Percentiles rank a stretch among this genome's conserved stretches.
These are phyloP conservation scores for Monosporascus sp. DNA, from an alignment of 2,329 filamentous ascomycete species.

Conservation along the genomic window DNA sequence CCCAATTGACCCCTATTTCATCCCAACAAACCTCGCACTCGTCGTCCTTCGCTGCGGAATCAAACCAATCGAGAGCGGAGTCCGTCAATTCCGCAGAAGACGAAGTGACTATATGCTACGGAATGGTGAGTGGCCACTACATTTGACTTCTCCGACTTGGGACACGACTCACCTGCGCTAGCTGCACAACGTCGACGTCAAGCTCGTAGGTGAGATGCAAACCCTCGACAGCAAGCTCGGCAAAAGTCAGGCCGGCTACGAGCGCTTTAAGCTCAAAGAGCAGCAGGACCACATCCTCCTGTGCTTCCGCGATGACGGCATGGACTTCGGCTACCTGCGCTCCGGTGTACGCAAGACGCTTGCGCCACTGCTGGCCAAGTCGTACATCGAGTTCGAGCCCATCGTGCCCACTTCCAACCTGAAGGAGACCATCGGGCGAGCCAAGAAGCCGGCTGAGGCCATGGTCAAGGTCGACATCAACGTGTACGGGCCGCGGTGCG, in stretches of 20 bases:
- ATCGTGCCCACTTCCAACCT: constrained; percentile 14
- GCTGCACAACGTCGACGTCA: constrained; percentile 20
- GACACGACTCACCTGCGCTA: constrained; percentile 2
- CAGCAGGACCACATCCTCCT: not conserved
- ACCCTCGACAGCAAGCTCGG: constrained; percentile 12
- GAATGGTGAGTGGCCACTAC: constrained; percentile 15
- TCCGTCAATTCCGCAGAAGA: not conserved
- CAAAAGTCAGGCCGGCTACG: not conserved
- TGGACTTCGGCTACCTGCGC: too few species aligned
- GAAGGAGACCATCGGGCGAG: constrained; percentile 17
- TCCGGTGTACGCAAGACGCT: too few species aligned
- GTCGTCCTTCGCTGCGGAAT: too few species aligned
- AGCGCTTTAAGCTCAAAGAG: not conserved
- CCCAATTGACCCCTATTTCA: too few species aligned
- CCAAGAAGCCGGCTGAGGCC: constrained; percentile 22
- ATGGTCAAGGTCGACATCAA: constrained; percentile 30
- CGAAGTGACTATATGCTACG: constrained; percentile 18
- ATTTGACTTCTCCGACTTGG: not conserved
- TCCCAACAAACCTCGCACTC: too few species aligned
- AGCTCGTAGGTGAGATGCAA: constrained; percentile 17
- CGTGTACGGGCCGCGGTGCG: constrained; percentile 27
- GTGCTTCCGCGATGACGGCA: too few species aligned
- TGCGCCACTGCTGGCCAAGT: not conserved
- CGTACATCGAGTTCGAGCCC: constrained; percentile 19
- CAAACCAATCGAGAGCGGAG: too few species aligned